Conservation (phyloP, 805 yeast genomes). For the Zygoascus flipseniorum region DNA sequence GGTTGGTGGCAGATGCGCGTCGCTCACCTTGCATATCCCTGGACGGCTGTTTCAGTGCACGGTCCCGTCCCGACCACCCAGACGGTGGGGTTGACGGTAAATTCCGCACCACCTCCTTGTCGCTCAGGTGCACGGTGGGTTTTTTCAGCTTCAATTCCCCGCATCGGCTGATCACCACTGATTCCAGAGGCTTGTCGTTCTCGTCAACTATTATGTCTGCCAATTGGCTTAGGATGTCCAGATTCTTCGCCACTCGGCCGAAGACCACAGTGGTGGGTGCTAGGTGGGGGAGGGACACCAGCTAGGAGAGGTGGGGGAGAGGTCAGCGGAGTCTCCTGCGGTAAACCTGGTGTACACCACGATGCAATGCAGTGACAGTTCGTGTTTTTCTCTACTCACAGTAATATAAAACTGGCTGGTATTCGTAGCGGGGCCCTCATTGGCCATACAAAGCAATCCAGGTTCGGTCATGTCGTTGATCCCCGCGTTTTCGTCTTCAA, state of each 20-base stretch:
- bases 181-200: conserved; percentile 15
- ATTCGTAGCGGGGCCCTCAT: conserved; percentile 13
- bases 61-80: neutral
- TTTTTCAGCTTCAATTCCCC: conserved; percentile 11
- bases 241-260: conserved; percentile 15
- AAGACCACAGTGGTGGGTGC: conserved; percentile 7
- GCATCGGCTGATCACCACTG: conserved; percentile 14
- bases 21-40: no score
- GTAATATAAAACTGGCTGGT: conserved; percentile 18
- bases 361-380: no score
- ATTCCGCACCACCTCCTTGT: neutral
- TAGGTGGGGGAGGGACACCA: neutral
- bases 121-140: neutral
- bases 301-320: no score
- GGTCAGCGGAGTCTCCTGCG: no score
- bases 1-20: no score
- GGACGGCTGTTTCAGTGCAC: neutral
- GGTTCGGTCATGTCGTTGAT: conserved; percentile 8
- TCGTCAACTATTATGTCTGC: conserved; percentile 13
- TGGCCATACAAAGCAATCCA: conserved; percentile 18
- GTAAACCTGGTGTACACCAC: no score
- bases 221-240: conserved; percentile 10
- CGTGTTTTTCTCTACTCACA: conserved; percentile 4
- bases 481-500: conserved; percentile 18
- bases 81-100: neutral